Evolutionary conservation across 176 grass and related monocot species (phyloP).

Genomic region (Dactylis glomerata): DNA sequence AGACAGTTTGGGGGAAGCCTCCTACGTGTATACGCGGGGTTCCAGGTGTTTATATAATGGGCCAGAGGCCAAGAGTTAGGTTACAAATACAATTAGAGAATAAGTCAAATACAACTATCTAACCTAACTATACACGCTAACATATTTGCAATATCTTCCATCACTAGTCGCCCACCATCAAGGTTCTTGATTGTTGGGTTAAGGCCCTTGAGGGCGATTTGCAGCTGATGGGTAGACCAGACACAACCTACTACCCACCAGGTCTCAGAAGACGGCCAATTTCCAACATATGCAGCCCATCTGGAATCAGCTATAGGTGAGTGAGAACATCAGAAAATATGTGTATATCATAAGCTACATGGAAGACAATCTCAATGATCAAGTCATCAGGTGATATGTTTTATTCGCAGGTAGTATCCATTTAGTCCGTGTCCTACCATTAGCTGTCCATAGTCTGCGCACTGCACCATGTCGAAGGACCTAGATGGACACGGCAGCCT

Average conservation of each 20-base stretch:
- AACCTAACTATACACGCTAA: too few species aligned
- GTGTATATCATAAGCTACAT: constrained; percentile 2
- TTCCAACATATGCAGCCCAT: constrained; percentile 75
- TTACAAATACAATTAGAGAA: too few species aligned
- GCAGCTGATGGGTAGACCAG: constrained; percentile 53
- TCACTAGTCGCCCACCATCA: constrained; percentile 25
- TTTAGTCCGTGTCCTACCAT: constrained; percentile 52
- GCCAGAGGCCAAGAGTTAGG: too few species aligned
- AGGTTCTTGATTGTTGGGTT: constrained; percentile 24
- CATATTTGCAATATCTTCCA: constrained; percentile 46
- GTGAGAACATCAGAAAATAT: constrained; percentile 42
- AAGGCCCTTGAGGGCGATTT: constrained; percentile 48
- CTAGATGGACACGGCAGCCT: constrained; percentile 74
- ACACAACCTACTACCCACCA: constrained; percentile 82
- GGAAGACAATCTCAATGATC: background rate
- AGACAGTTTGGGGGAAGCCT: too few species aligned
- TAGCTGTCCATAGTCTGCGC: constrained; percentile 55
- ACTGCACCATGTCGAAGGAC: constrained; percentile 91
- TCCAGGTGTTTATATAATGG: too few species aligned
- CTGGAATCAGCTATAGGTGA: constrained; percentile 73
- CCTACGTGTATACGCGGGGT: too few species aligned
- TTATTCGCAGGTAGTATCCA: background rate
- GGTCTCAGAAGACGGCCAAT: constrained; percentile 77
- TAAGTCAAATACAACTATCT: too few species aligned
- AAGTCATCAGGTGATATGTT: background rate